A percentile compares a stretch with the other conserved stretches of the same genome.
These are phyloP conservation scores for Gossypium herbaceum DNA, from an alignment of 345 rosid genomes.

Conservation along the genomic window DNA sequence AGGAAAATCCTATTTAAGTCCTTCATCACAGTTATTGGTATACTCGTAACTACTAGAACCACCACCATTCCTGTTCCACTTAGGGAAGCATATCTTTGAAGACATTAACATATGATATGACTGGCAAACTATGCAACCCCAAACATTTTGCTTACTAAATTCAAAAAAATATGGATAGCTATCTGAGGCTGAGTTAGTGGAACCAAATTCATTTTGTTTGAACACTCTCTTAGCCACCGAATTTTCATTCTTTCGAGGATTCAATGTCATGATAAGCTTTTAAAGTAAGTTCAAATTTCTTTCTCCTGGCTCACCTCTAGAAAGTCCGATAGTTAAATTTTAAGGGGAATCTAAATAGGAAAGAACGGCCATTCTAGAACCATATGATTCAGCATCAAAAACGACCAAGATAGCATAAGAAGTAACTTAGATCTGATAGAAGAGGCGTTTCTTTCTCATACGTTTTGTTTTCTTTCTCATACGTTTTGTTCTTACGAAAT, in stretches of 20 bases:
- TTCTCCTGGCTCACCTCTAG: conserved; percentile 4
- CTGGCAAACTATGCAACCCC: background rate
- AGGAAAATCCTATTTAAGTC: conserved; percentile 15
- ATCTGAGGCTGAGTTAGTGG: too few species aligned
- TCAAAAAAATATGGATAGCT: background rate
- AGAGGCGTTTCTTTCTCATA: background rate
- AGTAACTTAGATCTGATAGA: background rate
- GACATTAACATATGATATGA: background rate
- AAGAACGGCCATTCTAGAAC: background rate
- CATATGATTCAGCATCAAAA: background rate
- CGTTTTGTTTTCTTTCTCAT: background rate
- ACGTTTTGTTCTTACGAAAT: background rate
- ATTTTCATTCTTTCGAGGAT: background rate
- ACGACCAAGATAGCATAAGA: background rate
- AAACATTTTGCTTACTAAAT: background rate
- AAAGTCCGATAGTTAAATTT: background rate
- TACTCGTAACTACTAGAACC: background rate
- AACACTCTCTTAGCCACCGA: background rate
- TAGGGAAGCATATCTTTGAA: conserved; percentile 1
- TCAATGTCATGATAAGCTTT: background rate
- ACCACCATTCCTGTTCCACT: background rate
- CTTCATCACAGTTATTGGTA: background rate
- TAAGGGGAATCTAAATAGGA: background rate
- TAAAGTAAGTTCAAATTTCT: conserved; percentile 1
- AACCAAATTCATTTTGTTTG: conserved; percentile 1